A percentile compares a stretch with the other conserved stretches of the same genome.
phyloP scores from a whole-genome alignment of 2,329 filamentous ascomycete genomes.

The Trichoderma semiorbis region DNA sequence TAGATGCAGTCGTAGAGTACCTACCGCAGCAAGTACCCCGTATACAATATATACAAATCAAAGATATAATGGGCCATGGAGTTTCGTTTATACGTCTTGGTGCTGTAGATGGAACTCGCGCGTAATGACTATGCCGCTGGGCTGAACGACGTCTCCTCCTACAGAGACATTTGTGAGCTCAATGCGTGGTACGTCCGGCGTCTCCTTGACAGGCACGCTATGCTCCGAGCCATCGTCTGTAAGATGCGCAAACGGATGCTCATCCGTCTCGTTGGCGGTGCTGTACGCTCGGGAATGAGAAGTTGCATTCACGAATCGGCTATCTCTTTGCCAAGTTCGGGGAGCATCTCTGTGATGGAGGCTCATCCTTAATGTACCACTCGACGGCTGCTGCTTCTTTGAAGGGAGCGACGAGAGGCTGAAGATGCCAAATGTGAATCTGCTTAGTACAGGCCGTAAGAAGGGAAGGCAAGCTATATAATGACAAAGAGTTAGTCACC shows the following conservation, averaged over 20 bases:
- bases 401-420: slow-evolving; percentile 3
- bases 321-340: slow-evolving; percentile 12
- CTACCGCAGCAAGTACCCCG: not conserved
- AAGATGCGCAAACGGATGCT: slow-evolving; percentile 17
- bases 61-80: not conserved
- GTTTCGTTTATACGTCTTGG: not conserved
- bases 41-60: not conserved
- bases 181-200: not conserved
- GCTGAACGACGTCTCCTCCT: not conserved
- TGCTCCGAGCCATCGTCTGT: slow-evolving; percentile 13
- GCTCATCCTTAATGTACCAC: not conserved
- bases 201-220: not conserved
- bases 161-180: slow-evolving; percentile 5
- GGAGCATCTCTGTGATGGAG: not conserved
- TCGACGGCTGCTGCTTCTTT: slow-evolving; percentile 5
- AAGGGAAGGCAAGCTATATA: slow-evolving; percentile 20
- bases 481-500: not conserved
- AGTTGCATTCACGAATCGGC: slow-evolving; percentile 1
- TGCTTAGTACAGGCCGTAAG: slow-evolving; percentile 16
- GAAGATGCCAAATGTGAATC: slow-evolving; percentile 9
- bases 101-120: slow-evolving; percentile 14
- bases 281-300: slow-evolving; percentile 13
- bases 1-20: not conserved
- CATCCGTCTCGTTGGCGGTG: slow-evolving; percentile 7
- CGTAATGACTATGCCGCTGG: slow-evolving; percentile 17